phyloP scores from a whole-genome alignment of 306 rosid genomes.

The Quercus rubra region DNA sequence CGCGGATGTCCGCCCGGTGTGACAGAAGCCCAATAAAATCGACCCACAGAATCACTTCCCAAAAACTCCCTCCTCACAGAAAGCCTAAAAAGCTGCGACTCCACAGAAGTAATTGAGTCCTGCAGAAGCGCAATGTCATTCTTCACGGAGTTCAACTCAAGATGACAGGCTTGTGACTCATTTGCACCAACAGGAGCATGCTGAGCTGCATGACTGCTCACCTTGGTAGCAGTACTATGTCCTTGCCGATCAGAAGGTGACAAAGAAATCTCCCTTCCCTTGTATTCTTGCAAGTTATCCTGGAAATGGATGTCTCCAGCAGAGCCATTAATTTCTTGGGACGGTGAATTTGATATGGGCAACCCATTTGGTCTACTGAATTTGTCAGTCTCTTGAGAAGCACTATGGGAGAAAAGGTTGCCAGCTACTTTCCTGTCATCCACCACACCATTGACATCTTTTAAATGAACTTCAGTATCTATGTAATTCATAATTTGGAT shows the following conservation, averaged over 20 bases:
- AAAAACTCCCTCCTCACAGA: conserved; percentile 78
- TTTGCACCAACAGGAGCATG: conserved; percentile 24
- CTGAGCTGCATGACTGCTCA: conserved; percentile 36
- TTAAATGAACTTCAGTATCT: conserved; percentile 36
- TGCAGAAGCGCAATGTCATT: conserved; percentile 53
- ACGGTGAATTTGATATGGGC: conserved; percentile 39
- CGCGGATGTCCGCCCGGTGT: conserved; percentile 45
- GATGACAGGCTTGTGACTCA: conserved; percentile 57
- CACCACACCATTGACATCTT: conserved; percentile 28
- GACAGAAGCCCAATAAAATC: conserved; percentile 75
- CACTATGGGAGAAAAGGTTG: conserved; percentile 1
- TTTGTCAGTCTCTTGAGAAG: conserved; percentile 47
- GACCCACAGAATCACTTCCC: conserved; percentile 75
- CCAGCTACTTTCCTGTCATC: conserved; percentile 8
- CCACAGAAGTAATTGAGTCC: conserved; percentile 55
- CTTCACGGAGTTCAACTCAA: conserved; percentile 68
- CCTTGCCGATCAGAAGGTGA: conserved; percentile 45
- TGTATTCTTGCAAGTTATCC: conserved; percentile 41
- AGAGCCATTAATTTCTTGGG: conserved; percentile 53
- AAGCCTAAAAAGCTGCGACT: conserved; percentile 61
- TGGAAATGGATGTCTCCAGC: conserved; percentile 35
- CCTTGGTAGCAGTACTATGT: conserved; percentile 29
- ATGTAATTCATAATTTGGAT: conserved; percentile 42
- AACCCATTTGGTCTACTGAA: conserved; percentile 28
- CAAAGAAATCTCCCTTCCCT: conserved; percentile 39